Evolutionary conservation across 768 basidiomycete species (phyloP).

Genomic region (Mycena vulgaris): DNA sequence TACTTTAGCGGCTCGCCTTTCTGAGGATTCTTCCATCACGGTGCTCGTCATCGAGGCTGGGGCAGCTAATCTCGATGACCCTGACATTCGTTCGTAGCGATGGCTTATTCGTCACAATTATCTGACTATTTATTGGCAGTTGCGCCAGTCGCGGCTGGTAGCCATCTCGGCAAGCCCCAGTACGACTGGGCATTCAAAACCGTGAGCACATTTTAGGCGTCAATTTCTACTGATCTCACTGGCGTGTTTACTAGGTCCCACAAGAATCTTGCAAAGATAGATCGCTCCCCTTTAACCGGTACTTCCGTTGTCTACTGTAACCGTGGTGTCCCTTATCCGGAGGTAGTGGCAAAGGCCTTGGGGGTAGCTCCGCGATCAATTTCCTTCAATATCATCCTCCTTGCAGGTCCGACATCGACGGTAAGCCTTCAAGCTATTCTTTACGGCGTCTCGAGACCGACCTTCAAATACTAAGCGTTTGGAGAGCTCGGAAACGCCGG

Average conservation of each 20-base stretch:
- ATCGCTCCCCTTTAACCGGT: constrained; percentile 16
- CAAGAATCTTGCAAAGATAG: constrained; percentile 31
- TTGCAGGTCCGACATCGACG: constrained; percentile 38
- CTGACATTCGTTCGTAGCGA: constrained; percentile 5
- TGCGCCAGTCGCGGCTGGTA: constrained; percentile 28
- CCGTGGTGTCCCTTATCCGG: neutral
- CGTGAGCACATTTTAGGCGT: neutral
- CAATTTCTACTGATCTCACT: neutral
- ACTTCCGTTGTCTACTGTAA: neutral
- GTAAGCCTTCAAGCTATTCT: constrained; percentile 3
- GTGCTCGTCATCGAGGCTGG: constrained; percentile 54
- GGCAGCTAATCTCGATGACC: constrained; percentile 10
- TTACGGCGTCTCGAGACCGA: neutral
- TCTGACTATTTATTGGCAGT: neutral
- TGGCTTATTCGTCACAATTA: neutral
- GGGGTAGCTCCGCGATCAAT: constrained; percentile 41
- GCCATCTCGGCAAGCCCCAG: constrained; percentile 36
- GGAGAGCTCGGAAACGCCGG: constrained; percentile 20
- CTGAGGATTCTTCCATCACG: constrained; percentile 46
- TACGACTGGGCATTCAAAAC: constrained; percentile 45
- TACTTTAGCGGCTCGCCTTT: constrained; percentile 54
- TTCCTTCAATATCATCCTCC: constrained; percentile 38
- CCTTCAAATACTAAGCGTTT: neutral
- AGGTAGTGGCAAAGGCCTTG: constrained; percentile 41
- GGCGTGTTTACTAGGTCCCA: constrained; percentile 17